A percentile compares a stretch with the other conserved stretches of the same genome.
Evolutionary conservation across 768 basidiomycete genomes (phyloP).

Genomic region (Cytidiella melzeri): DNA sequence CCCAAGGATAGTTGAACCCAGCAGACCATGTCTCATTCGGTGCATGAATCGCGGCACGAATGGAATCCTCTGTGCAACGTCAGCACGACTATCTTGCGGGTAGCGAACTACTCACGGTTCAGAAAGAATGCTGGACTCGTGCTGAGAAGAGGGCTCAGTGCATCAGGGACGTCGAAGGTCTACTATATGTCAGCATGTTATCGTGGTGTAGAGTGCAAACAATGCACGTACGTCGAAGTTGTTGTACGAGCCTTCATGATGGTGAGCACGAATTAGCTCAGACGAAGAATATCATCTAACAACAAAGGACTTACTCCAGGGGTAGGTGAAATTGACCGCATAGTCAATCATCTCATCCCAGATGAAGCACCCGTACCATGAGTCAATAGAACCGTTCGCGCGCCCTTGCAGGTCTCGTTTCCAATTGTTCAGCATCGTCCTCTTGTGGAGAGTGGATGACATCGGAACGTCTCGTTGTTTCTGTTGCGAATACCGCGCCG

Average conservation of each 20-base stretch:
- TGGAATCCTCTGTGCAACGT: not conserved
- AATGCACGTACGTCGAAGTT: not conserved
- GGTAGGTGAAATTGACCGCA: constrained; percentile 64
- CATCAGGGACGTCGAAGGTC: constrained; percentile 25
- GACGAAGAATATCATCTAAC: not conserved
- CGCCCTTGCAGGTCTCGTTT: constrained; percentile 45
- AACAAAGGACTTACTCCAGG: constrained; percentile 35
- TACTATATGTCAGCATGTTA: constrained; percentile 2
- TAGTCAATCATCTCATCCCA: constrained; percentile 66
- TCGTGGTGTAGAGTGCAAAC: not conserved
- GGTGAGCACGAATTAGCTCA: not conserved
- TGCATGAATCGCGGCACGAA: not conserved
- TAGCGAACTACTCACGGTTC: constrained; percentile 43
- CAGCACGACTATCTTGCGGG: too few species aligned
- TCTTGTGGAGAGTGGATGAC: not conserved
- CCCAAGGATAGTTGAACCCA: not conserved
- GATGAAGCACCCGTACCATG: constrained; percentile 44
- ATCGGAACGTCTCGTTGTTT: not conserved
- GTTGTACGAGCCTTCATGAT: not conserved
- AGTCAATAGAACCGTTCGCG: constrained; percentile 42
- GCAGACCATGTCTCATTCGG: not conserved
- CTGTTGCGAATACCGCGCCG: not conserved
- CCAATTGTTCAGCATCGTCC: constrained; percentile 21
- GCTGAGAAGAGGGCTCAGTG: constrained; percentile 41
- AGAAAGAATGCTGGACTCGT: constrained; percentile 52